A percentile compares a stretch with the other conserved stretches of the same genome.
Conservation (phyloP, 306 rosid genomes). For the Gillenia trifoliata region DNA sequence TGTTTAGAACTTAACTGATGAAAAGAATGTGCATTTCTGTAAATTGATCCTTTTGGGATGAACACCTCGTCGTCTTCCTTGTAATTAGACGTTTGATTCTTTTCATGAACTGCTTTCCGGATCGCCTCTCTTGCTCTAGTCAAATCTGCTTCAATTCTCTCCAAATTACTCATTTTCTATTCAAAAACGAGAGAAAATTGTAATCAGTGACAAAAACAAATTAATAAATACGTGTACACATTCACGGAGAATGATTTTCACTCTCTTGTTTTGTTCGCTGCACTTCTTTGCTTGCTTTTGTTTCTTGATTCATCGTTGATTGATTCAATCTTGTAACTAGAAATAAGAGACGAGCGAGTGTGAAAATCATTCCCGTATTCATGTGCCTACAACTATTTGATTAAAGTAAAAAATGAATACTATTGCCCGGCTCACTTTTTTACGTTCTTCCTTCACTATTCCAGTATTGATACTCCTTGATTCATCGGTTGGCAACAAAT, state of each 20-base stretch:
- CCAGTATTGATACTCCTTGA: background rate
- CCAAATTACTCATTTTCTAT: constrained; percentile 9
- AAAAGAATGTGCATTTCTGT: constrained; percentile 43
- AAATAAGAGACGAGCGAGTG: background rate
- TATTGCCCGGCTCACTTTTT: background rate
- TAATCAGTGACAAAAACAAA: background rate
- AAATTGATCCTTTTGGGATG: constrained; percentile 56
- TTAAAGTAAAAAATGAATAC: background rate
- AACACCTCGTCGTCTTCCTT: constrained; percentile 21
- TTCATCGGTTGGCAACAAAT: background rate
- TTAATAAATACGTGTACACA: too few relatives aligned
- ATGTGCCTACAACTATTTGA: too few relatives aligned
- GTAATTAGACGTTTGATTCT: constrained; percentile 38
- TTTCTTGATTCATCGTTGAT: background rate
- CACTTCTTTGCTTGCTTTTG: background rate
- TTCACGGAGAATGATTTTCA: background rate
- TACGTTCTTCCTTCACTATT: background rate
- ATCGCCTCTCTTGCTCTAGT: constrained; percentile 53
- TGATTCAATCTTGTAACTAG: background rate
- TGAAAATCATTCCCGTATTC: background rate
- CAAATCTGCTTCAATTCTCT: constrained; percentile 48
- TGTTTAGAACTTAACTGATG: constrained; percentile 21
- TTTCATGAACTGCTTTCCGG: constrained; percentile 20
- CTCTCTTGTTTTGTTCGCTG: background rate
- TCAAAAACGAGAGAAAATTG: background rate